Evolutionary conservation across 768 basidiomycete species (phyloP).

Genomic region (Coprinopsis sp.): DNA sequence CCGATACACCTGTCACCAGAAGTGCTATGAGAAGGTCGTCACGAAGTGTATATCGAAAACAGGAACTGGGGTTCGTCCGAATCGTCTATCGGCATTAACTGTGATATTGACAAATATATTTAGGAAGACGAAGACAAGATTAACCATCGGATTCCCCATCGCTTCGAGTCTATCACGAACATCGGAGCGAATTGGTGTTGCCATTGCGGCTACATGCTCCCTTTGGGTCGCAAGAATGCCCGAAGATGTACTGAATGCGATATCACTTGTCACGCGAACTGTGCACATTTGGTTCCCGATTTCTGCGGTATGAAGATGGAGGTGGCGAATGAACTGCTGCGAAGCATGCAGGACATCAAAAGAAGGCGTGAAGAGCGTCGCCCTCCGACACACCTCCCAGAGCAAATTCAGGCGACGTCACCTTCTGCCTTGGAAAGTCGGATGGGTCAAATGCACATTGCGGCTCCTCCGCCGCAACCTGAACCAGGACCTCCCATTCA

Average conservation of each 20-base stretch:
- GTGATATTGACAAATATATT: conserved; percentile 6
- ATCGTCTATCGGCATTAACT: neutral
- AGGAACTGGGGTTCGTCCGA: conserved; percentile 74
- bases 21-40: conserved; percentile 97
- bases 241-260: conserved; percentile 94
- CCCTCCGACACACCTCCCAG: conserved; percentile 31
- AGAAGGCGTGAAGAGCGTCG: conserved; percentile 50
- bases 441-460: conserved; percentile 13
- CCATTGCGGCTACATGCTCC: conserved; percentile 97
- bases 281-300: conserved; percentile 96
- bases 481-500: conserved; percentile 27
- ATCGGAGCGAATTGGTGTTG: conserved; percentile 99
- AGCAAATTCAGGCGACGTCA: conserved; percentile 28
- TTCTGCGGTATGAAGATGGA: conserved; percentile 99
- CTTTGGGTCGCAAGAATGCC: conserved; percentile 94
- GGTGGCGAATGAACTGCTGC: conserved; percentile 89
- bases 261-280: conserved; percentile 95
- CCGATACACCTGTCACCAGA: conserved; percentile 98
- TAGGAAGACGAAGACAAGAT: conserved; percentile 99
- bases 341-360: conserved; percentile 91
- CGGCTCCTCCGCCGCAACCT: neutral
- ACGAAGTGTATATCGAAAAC: conserved; percentile 99
- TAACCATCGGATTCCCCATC: conserved; percentile 98
- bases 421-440: conserved; percentile 29
- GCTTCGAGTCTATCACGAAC: conserved; percentile 95